These are phyloP conservation scores for Discostella stelligera DNA, from an alignment of 352 stramenopile species.

Conservation along the genomic window DNA sequence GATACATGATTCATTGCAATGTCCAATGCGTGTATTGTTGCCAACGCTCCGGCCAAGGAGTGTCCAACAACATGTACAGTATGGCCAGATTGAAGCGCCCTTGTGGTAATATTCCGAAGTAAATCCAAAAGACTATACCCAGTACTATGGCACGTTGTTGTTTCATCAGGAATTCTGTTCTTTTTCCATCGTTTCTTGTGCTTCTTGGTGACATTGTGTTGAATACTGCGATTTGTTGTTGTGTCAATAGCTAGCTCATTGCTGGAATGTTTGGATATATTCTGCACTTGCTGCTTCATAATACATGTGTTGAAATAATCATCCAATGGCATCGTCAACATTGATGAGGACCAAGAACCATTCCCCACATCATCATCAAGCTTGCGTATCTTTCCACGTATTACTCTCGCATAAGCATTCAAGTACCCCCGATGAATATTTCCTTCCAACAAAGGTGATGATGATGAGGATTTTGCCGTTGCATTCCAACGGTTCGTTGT, in stretches of 20 bases:
- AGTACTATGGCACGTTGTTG: slow-evolving; percentile 24
- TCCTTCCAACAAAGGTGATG: slow-evolving; percentile 15
- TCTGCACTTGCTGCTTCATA: not conserved
- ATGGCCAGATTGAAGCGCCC: slow-evolving; percentile 26
- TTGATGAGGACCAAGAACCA: not conserved
- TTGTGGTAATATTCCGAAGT: slow-evolving; percentile 39
- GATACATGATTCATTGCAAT: slow-evolving; percentile 46
- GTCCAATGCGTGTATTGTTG: slow-evolving; percentile 47
- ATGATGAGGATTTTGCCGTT: not conserved
- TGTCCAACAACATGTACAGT: slow-evolving; percentile 52
- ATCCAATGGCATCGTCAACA: slow-evolving; percentile 20
- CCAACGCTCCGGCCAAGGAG: slow-evolving; percentile 39
- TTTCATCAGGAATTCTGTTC: not conserved
- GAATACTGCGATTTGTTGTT: not conserved
- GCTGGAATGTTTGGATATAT: not conserved
- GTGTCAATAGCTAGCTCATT: not conserved
- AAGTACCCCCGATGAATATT: slow-evolving; percentile 60
- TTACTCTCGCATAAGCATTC: slow-evolving; percentile 55
- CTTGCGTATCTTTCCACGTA: slow-evolving; percentile 41
- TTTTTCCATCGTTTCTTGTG: not conserved
- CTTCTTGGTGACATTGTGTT: not conserved
- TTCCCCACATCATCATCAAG: slow-evolving; percentile 16
- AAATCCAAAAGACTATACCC: slow-evolving; percentile 43
- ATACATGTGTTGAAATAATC: slow-evolving; percentile 30
- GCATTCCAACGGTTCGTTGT: slow-evolving; percentile 6